Base-by-base conservation (phyloP, 345 rosid genomes). In the Euphorbia lathyris region DNA sequence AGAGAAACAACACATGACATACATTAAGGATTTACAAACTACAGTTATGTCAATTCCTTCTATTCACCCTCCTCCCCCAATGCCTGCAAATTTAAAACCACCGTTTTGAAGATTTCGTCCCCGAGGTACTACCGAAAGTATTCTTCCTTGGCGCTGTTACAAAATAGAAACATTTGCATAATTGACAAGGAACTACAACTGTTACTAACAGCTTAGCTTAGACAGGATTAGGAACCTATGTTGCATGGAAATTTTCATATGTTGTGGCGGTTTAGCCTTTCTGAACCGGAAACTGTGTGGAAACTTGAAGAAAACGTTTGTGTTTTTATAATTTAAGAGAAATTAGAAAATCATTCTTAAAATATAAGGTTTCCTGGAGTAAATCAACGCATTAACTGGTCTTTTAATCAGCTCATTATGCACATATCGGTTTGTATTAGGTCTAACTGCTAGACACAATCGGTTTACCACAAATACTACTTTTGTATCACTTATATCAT, bases 131-230 rank as follows among this genome's bases (percentile, higher is more conserved):
- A 58, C 73, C 67, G 5, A 38, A 13, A 9, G 80, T 53, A 3
- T 60, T 29, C 75, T 80, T 84, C 72, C 73, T 73, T 32, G 83
- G 36, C 60, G 79, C 89, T 85, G 86, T 42, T 43, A 55, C 3
- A 16, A 8, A 60, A 14, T 14, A 63, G 20, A 58, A 1, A 9
- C 50, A 47, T 30, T 20, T 3, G 52, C 16, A 59, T 22, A 70
- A 22, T 7, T 29, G 11, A 12, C 45, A 1, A 45, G 19, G 16
- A 16, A 16, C 51, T 45, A 45, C 2, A 45, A 45, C 51, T 45
- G 51, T 2, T 45, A 45, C 51, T 45, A 10, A 11, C 51, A 45
- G 51, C 51, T 45, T 45, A 45, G 51, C 51, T 45, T 45, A 45
- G 12, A 7, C 51, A 45, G 51, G n/a, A n/a, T n/a, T n/a, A n/a